Conservation (phyloP, 2,329 filamentous ascomycete species). For the Colletotrichum sp. region DNA sequence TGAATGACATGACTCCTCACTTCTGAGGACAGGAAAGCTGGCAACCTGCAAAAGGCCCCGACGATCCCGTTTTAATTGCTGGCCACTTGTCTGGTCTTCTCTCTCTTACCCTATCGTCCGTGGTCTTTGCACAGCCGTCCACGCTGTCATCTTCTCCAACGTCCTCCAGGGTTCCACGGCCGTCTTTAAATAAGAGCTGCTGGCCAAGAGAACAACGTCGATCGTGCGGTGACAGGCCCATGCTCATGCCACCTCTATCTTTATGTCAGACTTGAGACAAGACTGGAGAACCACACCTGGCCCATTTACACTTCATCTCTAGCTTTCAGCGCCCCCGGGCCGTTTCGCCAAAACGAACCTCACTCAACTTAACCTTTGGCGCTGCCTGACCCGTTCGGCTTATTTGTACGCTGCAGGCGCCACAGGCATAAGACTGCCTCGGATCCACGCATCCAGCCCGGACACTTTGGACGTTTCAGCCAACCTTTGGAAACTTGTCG, state of each 20-base stretch:
- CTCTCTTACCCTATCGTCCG: neutral
- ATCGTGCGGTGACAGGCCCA: neutral
- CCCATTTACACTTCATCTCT: slow-evolving; percentile 1
- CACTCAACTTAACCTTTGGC: neutral
- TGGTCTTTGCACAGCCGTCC: neutral
- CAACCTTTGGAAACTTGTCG: slow-evolving; percentile 14
- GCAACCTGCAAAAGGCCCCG: slow-evolving; percentile 2
- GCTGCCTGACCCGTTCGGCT: neutral
- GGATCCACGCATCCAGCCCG: neutral
- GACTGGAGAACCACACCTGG: neutral
- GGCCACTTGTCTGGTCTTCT: neutral
- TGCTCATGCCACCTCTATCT: neutral
- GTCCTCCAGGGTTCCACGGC: neutral
- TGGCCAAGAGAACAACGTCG: neutral
- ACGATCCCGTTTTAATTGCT: neutral
- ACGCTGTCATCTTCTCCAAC: neutral
- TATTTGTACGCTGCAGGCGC: neutral
- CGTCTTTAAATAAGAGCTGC: neutral
- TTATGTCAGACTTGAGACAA: slow-evolving; percentile 1
- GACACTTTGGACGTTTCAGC: slow-evolving; percentile 16
- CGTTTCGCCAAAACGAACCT: slow-evolving; percentile 14
- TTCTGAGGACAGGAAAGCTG: neutral
- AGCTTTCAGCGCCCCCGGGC: slow-evolving; percentile 6
- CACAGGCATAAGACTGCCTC: neutral
- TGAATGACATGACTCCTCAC: neutral